Percentiles rank a stretch among this genome's conserved stretches.
These are phyloP conservation scores for Solanum bulbocastanum DNA, from an alignment of 257 asterid genomes.

Conservation along the genomic window DNA sequence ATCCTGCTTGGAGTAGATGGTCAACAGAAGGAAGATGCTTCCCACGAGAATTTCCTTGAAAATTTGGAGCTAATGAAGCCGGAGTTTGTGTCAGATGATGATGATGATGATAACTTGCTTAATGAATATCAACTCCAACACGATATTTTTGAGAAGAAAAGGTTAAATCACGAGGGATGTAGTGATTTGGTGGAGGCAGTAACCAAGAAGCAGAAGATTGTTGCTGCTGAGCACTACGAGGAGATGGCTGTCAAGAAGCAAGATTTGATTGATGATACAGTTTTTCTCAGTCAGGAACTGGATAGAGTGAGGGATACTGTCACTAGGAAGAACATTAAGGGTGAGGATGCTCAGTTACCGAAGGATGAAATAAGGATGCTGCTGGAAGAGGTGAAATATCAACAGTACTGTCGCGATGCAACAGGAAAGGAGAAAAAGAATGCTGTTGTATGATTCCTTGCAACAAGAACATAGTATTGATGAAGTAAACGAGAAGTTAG, in stretches of 20 bases:
- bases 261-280: background rate
- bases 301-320: background rate
- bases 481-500: background rate
- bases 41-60: background rate
- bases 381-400: background rate
- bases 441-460: background rate
- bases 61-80: background rate
- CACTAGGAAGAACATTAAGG: background rate
- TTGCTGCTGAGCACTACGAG: background rate
- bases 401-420: background rate
- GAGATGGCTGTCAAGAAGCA: background rate
- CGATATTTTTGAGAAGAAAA: conserved; percentile 9
- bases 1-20: background rate
- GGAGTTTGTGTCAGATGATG: background rate
- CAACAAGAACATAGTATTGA: background rate
- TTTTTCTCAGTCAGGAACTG: background rate
- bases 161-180: background rate
- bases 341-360: background rate
- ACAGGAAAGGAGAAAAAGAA: background rate
- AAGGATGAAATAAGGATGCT: background rate
- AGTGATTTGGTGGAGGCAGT: background rate
- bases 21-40: background rate
- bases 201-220: background rate
- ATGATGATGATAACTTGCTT: background rate
- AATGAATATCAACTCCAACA: background rate